Evolutionary conservation across 305 asterid genomes (phyloP), one percentile per base, ranked within the genome.

Genomic region (Ajuga reptans): DNA sequence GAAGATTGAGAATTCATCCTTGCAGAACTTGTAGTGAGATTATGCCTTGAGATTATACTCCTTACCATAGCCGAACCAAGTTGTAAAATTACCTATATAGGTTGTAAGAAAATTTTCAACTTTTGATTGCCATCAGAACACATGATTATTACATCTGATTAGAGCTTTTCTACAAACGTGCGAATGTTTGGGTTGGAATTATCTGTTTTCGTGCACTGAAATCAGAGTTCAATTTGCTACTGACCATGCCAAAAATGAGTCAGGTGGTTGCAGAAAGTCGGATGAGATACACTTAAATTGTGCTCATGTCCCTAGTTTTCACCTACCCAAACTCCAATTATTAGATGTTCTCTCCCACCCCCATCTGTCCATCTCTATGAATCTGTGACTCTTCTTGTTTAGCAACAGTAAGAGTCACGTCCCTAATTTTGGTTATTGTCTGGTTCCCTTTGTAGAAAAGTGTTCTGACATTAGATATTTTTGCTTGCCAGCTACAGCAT

Each of bases 401-500:
- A 52, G 34, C 58, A 52, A 1, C 14, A 41, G 47, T 41, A 15
- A n/a, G 17, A 5, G n/a, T 39, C 12, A 11, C 14, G n/a, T n/a
- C n/a, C n/a, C n/a, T n/a, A n/a, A 4, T 27, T 61, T 15, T 18
- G 15, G 15, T 17, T 50, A 14, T 42, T 41, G 54, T 65, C 15
- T 42, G 29, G 11, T 3, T n/a, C 43, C 10, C 8, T 29, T 27
- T 60, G 34, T 24, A 31, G 12, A 37, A 47, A 61, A 16, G 39
- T 64, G 55, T 71, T 65, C 58, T 59, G 12, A 50, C 18, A 7
- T 10, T n/a, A 57, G 69, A 63, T 55, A 11, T 16, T 68, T 73
- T 63, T 50, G 59, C 75, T 18, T 72, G 69, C 62, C 87, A 88
- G 96, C 83, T 69, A 42, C 76, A 77, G 34, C 75, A 81, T 78